Conservation (phyloP, 1,139 yeast species). For the Chernovozyma aurita region DNA sequence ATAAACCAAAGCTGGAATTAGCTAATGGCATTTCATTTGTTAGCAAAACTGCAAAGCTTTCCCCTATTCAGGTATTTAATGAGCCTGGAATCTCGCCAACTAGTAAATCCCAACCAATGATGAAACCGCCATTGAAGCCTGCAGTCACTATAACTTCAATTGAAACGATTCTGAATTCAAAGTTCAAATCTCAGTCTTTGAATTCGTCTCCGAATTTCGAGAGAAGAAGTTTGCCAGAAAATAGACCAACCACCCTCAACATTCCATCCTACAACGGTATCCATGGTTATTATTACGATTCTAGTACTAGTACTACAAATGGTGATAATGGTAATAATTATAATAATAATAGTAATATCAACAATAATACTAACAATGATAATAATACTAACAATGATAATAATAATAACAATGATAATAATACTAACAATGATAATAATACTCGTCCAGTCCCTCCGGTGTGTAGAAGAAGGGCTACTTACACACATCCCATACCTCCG, state of each 20-base stretch:
- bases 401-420: neutral
- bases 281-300: neutral
- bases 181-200: slow-evolving; percentile 7
- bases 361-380: neutral
- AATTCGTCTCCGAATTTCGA: slow-evolving; percentile 5
- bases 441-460: neutral
- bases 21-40: neutral
- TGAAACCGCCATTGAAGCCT: slow-evolving; percentile 17
- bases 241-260: slow-evolving; percentile 2
- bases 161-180: slow-evolving; percentile 13
- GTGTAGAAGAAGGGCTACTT: slow-evolving; percentile 6
- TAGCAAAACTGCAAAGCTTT: slow-evolving; percentile 9
- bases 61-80: slow-evolving; percentile 7
- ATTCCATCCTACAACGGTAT: neutral
- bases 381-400: neutral
- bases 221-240: slow-evolving; percentile 5
- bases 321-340: neutral
- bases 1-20: neutral
- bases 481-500: slow-evolving; percentile 1
- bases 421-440: neutral
- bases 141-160: slow-evolving; percentile 24
- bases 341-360: neutral
- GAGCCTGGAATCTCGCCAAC: slow-evolving; percentile 6
- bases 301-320: neutral
- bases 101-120: slow-evolving; percentile 1